Evolutionary conservation across 495 filamentous ascomycete genomes (phyloP).

Genomic region (Hyaloscypha variabilis): DNA sequence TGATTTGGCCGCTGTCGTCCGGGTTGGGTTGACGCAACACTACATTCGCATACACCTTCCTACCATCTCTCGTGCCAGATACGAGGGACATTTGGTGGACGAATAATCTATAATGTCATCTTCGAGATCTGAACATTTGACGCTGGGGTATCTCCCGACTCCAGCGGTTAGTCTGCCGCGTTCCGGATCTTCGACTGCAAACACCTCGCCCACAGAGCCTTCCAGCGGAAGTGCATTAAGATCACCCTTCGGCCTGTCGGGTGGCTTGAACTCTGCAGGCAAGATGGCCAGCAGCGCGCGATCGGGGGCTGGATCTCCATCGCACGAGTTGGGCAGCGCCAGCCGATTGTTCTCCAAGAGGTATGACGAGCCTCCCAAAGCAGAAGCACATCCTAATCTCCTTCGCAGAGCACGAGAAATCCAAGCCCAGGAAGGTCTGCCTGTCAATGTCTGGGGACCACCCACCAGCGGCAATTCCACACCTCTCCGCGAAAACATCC

Average conservation of each 20-base stretch:
- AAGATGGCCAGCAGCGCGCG: slow-evolving; percentile 75
- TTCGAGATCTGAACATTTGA: slow-evolving; percentile 80
- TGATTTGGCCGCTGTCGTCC: slow-evolving; percentile 12
- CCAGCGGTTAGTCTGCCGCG: slow-evolving; percentile 62
- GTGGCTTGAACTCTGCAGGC: slow-evolving; percentile 61
- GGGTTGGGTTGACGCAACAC: slow-evolving; percentile 9
- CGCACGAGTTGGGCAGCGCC: slow-evolving; percentile 81
- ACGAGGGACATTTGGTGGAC: slow-evolving; percentile 29
- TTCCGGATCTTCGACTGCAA: slow-evolving; percentile 84
- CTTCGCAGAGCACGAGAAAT: slow-evolving; percentile 83
- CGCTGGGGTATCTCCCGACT: slow-evolving; percentile 69
- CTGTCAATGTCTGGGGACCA: slow-evolving; percentile 88
- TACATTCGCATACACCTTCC: slow-evolving; percentile 27
- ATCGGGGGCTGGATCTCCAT: slow-evolving; percentile 94
- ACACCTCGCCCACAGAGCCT: slow-evolving; percentile 84
- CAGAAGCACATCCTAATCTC: slow-evolving; percentile 24
- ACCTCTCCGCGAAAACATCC: slow-evolving; percentile 93
- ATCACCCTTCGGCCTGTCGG: slow-evolving; percentile 74
- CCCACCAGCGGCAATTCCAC: slow-evolving; percentile 96
- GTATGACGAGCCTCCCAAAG: slow-evolving; percentile 51
- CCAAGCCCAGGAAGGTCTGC: slow-evolving; percentile 87
- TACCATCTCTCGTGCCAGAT: slow-evolving; percentile 32
- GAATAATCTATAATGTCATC: slow-evolving; percentile 91
- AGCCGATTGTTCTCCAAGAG: slow-evolving; percentile 84
- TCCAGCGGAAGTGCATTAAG: slow-evolving; percentile 67